Percentiles rank a stretch among this genome's conserved stretches.
Evolutionary conservation across 2,329 filamentous ascomycete genomes (phyloP).

Genomic region (Paecilomyces fulvus): DNA sequence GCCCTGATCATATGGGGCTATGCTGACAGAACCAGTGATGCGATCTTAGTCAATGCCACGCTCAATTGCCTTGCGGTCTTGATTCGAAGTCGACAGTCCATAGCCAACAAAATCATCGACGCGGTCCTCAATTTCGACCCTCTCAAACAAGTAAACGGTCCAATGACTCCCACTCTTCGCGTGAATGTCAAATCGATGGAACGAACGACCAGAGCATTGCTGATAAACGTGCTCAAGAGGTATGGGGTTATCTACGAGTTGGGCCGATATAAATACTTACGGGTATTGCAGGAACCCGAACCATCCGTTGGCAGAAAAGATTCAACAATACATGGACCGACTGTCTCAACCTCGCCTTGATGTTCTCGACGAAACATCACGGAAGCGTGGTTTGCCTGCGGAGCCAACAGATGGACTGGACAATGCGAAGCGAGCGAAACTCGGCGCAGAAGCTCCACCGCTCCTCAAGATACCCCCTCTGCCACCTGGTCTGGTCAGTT

Average conservation of each 20-base stretch:
- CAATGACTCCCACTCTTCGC: slow-evolving; percentile 68
- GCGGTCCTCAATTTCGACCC: slow-evolving; percentile 88
- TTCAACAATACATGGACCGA: slow-evolving; percentile 80
- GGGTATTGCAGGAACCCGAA: slow-evolving; percentile 59
- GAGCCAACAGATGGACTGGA: slow-evolving; percentile 68
- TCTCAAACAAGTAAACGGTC: slow-evolving; percentile 65
- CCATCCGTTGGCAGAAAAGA: slow-evolving; percentile 63
- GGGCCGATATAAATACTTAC: slow-evolving; percentile 11
- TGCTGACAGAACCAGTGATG: slow-evolving; percentile 53
- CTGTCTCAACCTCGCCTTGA: slow-evolving; percentile 71
- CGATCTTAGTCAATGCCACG: slow-evolving; percentile 80
- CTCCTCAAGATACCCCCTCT: slow-evolving; percentile 58
- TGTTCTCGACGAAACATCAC: slow-evolving; percentile 64
- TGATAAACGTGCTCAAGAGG: slow-evolving; percentile 76
- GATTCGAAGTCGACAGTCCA: slow-evolving; percentile 69
- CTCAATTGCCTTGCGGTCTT: slow-evolving; percentile 79
- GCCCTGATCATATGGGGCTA: neutral
- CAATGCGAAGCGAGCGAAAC: slow-evolving; percentile 68
- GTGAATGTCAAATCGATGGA: slow-evolving; percentile 91
- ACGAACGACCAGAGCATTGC: slow-evolving; percentile 75
- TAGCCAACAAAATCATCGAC: slow-evolving; percentile 77
- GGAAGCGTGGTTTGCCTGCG: slow-evolving; percentile 65
- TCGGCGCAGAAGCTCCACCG: slow-evolving; percentile 46
- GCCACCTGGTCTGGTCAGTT: slow-evolving; percentile 64
- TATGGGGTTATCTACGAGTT: slow-evolving; percentile 30